Base-by-base conservation (phyloP, 2,329 filamentous ascomycete genomes). In the Elsinoe fawcettii region DNA sequence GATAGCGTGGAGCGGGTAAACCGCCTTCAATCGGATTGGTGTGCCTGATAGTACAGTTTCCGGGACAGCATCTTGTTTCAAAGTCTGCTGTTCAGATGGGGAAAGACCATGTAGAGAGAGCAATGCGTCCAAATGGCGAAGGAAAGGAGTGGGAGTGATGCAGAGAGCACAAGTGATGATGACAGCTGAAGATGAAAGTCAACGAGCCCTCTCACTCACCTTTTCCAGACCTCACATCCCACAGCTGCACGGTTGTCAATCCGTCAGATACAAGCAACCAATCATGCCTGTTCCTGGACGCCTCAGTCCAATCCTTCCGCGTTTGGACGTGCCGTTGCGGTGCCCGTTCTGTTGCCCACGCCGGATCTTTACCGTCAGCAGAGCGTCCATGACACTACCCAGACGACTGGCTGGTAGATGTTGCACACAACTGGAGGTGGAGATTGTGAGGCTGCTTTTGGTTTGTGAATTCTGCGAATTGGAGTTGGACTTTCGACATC, bases 1-100 rank as follows among this genome's bases (percentile, higher is more conserved):
- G 25, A 47, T 56, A 49, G 39, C 54, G 54, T 56, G 54, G 41
- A 32, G 54, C 54, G 43, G 54, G 43, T 49, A 27, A 56, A 11
- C 39, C 23, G 54, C 41, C 30, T 37, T 37, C 30, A 49, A 49
- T 56, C 18, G 54, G 43, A 56, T 47, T 56, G 54, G 54, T 34
- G 54, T 53, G 32, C 49, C 49, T 53, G 32, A 18, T 39, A 12
- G 49, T 53, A 53, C 34, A 39, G 20, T 53, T 53, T 22, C 25
- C 49, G n/a, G 49, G 32, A 39, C 49, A 53, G 49, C 49, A 53
- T 53, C 30, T 39, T 53, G 49, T 53, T 53, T 39, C 30, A 53
- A 53, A 53, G 49, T 37, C 16, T 53, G 49, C 49, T 36, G 49
- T 37, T 23, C 30, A 20, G 20, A 18, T 8, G 32, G 20, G n/a